Conservation (phyloP, 805 yeast species). For the Candida sanyiensis region DNA sequence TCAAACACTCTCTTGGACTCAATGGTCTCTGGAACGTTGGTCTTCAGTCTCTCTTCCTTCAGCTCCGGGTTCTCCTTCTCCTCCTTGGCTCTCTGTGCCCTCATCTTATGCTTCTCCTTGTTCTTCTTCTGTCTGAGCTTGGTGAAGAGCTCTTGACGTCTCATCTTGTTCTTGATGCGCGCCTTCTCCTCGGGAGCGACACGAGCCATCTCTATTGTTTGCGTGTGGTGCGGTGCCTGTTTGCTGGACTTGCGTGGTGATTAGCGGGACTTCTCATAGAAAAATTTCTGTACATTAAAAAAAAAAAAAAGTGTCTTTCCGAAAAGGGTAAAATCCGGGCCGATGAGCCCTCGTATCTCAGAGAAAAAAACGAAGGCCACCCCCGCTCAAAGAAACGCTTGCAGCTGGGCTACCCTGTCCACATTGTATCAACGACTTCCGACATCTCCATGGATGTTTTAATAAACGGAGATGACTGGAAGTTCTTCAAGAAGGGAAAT, state of each 20-base stretch:
- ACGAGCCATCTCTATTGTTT: conserved; percentile 14
- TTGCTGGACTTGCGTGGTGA: no score
- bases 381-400: background rate
- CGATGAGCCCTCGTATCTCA: conserved; percentile 13
- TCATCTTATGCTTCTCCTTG: conserved; percentile 67
- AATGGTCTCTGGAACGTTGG: conserved; percentile 26
- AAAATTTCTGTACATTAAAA: background rate
- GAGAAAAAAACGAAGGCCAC: background rate
- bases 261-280: no score
- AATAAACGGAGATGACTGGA: conserved; percentile 29
- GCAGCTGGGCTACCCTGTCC: background rate
- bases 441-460: background rate
- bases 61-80: conserved; percentile 80
- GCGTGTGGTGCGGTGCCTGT: background rate
- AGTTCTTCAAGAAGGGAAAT: conserved; percentile 41
- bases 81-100: conserved; percentile 81
- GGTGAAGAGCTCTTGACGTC: conserved; percentile 73
- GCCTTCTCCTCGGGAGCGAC: conserved; percentile 29
- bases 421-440: background rate
- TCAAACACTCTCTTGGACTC: conserved; percentile 26
- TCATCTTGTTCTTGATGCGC: conserved; percentile 67
- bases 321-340: conserved; percentile 12
- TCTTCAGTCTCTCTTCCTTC: conserved; percentile 65
- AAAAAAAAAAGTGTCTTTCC: conserved; percentile 3
- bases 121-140: conserved; percentile 68